These are phyloP conservation scores for Pichia inconspicua DNA, from an alignment of 1,139 yeast genomes.

Conservation along the genomic window DNA sequence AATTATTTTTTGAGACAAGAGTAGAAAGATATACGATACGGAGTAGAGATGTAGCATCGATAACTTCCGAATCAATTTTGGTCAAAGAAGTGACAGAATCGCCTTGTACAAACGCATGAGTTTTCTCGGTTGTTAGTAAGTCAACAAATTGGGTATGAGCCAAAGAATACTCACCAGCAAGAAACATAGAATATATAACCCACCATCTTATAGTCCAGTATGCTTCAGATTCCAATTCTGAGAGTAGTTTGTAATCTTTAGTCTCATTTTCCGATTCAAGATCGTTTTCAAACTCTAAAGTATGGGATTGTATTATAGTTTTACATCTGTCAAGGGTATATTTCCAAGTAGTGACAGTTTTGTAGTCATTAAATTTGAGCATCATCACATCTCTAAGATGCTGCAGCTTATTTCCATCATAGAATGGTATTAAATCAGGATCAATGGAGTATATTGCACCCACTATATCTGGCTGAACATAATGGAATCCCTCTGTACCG, in stretches of 20 bases:
- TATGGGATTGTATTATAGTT: constrained; percentile 3
- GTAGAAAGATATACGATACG: constrained; percentile 1
- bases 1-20: constrained; percentile 2
- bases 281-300: not conserved
- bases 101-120: not conserved
- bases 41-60: constrained; percentile 4
- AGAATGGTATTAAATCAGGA: constrained; percentile 4
- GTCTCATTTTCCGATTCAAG: not conserved
- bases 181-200: constrained; percentile 11
- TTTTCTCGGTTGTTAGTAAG: not conserved
- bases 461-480: constrained; percentile 7
- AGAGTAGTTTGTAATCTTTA: not conserved
- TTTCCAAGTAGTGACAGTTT: constrained; percentile 5
- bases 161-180: constrained; percentile 7
- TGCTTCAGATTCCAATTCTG: constrained; percentile 8
- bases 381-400: constrained; percentile 4
- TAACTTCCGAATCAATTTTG: not conserved
- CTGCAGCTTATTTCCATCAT: constrained; percentile 2
- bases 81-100: constrained; percentile 2
- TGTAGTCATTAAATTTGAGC: constrained; percentile 5
- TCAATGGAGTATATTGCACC: constrained; percentile 7
- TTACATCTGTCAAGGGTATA: constrained; percentile 6
- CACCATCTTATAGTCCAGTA: constrained; percentile 13
- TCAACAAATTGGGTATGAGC: constrained; percentile 3
- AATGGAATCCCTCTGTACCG: constrained; percentile 3